Conservation (phyloP, 345 rosid species). For the Fremontodendron californicum region DNA sequence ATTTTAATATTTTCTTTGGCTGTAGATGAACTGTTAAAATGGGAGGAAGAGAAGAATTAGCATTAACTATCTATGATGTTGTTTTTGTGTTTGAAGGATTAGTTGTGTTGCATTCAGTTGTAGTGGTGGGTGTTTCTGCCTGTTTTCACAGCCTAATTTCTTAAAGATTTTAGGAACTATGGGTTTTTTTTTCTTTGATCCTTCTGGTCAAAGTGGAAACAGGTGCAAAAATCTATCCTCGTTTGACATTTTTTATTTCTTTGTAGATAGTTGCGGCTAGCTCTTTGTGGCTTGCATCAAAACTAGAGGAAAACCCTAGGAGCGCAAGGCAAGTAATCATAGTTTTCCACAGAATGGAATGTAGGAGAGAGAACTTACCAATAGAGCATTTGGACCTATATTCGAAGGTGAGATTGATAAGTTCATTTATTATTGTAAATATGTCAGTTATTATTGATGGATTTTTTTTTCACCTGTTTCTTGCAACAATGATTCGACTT, state of each 20-base stretch:
- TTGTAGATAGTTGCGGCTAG: conserved; percentile 89
- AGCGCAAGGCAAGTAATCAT: conserved; percentile 90
- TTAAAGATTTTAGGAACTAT: neutral
- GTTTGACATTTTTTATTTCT: conserved; percentile 10
- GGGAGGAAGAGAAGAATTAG: neutral
- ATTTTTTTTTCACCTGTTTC: too few relatives aligned
- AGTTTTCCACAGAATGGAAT: conserved; percentile 94
- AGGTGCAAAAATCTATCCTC: conserved; percentile 9
- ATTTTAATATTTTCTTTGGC: neutral
- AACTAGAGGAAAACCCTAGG: conserved; percentile 78
- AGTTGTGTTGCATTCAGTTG: neutral
- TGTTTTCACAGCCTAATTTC: neutral
- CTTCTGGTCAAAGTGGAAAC: neutral
- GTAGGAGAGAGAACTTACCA: conserved; percentile 81
- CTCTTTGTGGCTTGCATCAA: conserved; percentile 89
- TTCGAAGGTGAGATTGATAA: conserved; percentile 57
- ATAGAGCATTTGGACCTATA: conserved; percentile 66
- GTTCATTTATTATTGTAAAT: neutral
- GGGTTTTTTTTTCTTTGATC: neutral
- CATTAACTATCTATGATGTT: neutral
- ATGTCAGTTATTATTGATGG: too few relatives aligned
- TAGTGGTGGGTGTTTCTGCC: neutral
- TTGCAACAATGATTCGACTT: too few relatives aligned
- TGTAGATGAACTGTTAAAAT: neutral
- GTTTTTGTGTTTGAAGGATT: neutral